phyloP scores from a whole-genome alignment of 768 basidiomycete genomes.

The Kwoniella sp. region DNA sequence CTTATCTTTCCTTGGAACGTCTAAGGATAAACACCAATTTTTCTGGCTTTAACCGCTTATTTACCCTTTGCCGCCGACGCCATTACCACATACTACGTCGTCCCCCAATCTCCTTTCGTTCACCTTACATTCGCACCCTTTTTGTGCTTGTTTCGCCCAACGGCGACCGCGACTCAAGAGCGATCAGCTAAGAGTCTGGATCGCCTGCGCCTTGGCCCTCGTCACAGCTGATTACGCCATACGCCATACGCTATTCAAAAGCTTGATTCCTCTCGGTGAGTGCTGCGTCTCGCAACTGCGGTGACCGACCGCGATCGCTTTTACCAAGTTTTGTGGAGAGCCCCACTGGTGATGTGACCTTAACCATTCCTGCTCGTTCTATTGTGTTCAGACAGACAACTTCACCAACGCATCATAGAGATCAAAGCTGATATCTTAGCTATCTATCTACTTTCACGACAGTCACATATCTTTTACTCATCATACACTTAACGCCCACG shows the following conservation, averaged over 20 bases:
- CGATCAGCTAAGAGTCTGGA: no score
- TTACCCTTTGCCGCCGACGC: not conserved
- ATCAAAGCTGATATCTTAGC: not conserved
- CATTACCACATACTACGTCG: not conserved
- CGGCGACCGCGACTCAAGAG: no score
- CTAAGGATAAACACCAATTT: not conserved
- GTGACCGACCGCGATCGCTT: not conserved
- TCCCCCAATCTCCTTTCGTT: not conserved
- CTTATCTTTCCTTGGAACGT: not conserved
- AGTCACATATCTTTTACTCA: not conserved
- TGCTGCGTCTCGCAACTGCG: not conserved
- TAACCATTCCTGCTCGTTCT: not conserved
- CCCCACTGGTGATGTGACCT: not conserved
- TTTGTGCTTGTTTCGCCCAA: not conserved
- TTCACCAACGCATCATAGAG: no score
- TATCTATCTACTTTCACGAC: not conserved
- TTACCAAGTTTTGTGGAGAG: slow-evolving; percentile 1
- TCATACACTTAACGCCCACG: no score
- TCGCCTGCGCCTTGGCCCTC: not conserved
- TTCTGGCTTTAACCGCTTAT: not conserved
- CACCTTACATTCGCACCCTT: no score
- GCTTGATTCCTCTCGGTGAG: not conserved
- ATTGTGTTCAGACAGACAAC: no score
- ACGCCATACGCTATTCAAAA: not conserved
- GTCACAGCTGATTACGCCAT: not conserved